Percentiles rank a stretch among this genome's conserved stretches.
Conservation (phyloP, 2,329 filamentous ascomycete species). For the Colletotrichum cereale region DNA sequence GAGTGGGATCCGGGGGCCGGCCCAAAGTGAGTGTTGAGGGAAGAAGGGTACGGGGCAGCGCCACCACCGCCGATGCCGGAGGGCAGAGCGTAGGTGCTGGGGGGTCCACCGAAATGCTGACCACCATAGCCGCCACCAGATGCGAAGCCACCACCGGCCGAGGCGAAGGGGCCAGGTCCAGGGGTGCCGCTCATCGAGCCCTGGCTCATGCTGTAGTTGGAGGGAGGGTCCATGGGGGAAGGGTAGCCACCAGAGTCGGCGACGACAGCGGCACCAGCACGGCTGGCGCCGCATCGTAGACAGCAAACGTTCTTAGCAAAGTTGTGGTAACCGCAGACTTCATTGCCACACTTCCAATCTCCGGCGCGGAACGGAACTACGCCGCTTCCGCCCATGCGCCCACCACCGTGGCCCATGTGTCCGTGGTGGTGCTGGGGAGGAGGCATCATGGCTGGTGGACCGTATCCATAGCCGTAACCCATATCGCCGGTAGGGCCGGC, state of each 20-base stretch:
- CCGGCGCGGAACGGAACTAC: conserved; percentile 97
- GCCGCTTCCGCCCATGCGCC: conserved; percentile 84
- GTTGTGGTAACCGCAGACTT: conserved; percentile 98
- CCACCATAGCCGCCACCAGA: conserved; percentile 66
- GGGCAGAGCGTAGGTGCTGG: conserved; percentile 89
- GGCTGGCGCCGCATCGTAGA: conserved; percentile 93
- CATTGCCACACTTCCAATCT: conserved; percentile 98
- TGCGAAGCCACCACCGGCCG: conserved; percentile 72
- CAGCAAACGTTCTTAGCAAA: conserved; percentile 99
- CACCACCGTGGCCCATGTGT: conserved; percentile 68
- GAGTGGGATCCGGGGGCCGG: conserved; percentile 84
- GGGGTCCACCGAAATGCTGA: conserved; percentile 89
- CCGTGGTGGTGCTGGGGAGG: conserved; percentile 76
- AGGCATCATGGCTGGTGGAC: conserved; percentile 84
- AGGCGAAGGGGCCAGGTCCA: conserved; percentile 81
- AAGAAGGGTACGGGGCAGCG: conserved; percentile 81
- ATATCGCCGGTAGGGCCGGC: conserved; percentile 77
- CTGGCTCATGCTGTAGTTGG: conserved; percentile 86
- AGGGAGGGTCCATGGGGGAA: conserved; percentile 87
- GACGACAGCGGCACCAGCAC: conserved; percentile 92
- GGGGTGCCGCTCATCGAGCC: conserved; percentile 88
- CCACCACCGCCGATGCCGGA: conserved; percentile 81
- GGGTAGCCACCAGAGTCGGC: conserved; percentile 93
- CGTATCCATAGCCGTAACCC: conserved; percentile 71
- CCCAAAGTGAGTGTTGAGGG: conserved; percentile 85